Evolutionary conservation across 306 rosid species (phyloP).

Genomic region (Senna tora): DNA sequence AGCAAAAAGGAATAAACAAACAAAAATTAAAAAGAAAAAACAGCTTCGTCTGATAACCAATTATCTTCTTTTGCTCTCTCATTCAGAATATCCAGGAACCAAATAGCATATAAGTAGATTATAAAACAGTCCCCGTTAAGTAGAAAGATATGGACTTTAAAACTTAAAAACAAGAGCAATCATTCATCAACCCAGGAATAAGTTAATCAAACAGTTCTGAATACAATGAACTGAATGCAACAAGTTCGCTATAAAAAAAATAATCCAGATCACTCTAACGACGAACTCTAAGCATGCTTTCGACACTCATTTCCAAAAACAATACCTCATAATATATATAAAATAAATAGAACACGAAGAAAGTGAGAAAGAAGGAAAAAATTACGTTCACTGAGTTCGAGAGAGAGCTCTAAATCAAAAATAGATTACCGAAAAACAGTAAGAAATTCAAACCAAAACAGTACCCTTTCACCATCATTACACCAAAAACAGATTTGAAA

Average conservation of each 20-base stretch:
- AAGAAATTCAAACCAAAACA: conserved; percentile 3
- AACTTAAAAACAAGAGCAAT: neutral
- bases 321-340: neutral
- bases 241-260: neutral
- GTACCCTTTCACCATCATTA: conserved; percentile 24
- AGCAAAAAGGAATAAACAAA: neutral
- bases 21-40: neutral
- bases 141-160: neutral
- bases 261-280: conserved; percentile 4
- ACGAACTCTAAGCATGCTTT: neutral
- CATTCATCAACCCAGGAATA: neutral
- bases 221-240: conserved; percentile 1
- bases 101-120: neutral
- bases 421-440: neutral
- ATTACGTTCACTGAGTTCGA: neutral
- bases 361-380: neutral
- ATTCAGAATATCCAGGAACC: neutral
- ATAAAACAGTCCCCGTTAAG: neutral
- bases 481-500: neutral
- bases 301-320: neutral
- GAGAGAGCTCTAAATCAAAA: neutral
- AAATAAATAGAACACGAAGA: too few relatives aligned
- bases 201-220: conserved; percentile 25
- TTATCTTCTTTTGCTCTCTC: neutral
- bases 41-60: conserved; percentile 6